These are phyloP conservation scores for Trametes maxima DNA, from an alignment of 768 basidiomycete species.

Conservation along the genomic window DNA sequence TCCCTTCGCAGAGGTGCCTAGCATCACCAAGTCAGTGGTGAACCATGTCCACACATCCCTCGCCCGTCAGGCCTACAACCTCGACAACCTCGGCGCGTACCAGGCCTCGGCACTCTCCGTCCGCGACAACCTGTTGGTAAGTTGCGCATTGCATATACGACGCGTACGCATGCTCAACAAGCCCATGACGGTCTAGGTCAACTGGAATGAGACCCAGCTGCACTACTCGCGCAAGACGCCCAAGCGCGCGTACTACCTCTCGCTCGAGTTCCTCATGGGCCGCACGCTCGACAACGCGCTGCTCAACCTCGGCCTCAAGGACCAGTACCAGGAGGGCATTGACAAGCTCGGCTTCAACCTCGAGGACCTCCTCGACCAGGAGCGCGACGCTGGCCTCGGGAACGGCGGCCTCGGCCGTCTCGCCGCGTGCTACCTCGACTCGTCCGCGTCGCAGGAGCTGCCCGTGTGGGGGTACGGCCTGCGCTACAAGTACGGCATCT, in stretches of 20 bases:
- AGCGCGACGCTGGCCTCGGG: slow-evolving; percentile 93
- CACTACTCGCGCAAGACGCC: slow-evolving; percentile 80
- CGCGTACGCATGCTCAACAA: neutral
- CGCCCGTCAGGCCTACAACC: slow-evolving; percentile 88
- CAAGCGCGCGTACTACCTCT: slow-evolving; percentile 93
- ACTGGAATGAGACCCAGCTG: slow-evolving; percentile 85
- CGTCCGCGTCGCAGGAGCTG: slow-evolving; percentile 85
- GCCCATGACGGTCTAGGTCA: slow-evolving; percentile 48
- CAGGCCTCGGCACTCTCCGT: slow-evolving; percentile 89
- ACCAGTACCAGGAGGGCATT: slow-evolving; percentile 67
- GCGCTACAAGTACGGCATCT: slow-evolving; percentile 94
- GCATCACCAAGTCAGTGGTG: slow-evolving; percentile 75
- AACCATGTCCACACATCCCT: slow-evolving; percentile 88
- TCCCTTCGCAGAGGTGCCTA: slow-evolving; percentile 49
- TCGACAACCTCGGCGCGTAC: slow-evolving; percentile 86
- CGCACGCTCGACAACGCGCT: slow-evolving; percentile 79
- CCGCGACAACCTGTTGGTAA: slow-evolving; percentile 83
- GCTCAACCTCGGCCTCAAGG: slow-evolving; percentile 86
- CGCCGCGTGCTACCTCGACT: slow-evolving; percentile 96
- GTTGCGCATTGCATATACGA: slow-evolving; percentile 23
- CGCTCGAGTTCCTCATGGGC: slow-evolving; percentile 91
- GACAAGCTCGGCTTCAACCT: slow-evolving; percentile 85
- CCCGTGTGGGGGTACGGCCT: slow-evolving; percentile 97
- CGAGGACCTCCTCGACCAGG: slow-evolving; percentile 84
- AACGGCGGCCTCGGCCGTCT: slow-evolving; percentile 96